Conservation (phyloP, 1,284 basidiomycete genomes). For the Heimioporus retisporus region DNA sequence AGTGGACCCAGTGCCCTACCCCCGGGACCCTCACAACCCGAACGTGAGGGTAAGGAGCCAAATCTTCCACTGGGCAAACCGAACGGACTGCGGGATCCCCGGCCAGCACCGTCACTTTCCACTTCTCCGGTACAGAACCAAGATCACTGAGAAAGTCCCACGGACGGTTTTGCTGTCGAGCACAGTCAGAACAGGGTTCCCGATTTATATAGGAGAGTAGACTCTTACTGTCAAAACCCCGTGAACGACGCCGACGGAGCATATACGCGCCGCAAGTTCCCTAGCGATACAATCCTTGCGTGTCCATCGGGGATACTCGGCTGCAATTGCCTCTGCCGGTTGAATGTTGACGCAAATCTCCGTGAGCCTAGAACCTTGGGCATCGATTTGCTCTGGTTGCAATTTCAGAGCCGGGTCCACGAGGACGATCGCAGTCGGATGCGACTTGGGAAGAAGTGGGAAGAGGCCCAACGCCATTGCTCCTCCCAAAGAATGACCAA, state of each 20-base stretch:
- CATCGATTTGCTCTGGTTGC: background rate
- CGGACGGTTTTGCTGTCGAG: constrained; percentile 29
- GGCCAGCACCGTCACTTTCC: constrained; percentile 28
- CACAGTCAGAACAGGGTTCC: too few relatives aligned
- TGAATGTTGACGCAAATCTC: constrained; percentile 9
- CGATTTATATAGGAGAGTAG: background rate
- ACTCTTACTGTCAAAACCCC: background rate
- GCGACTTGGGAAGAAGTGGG: constrained; percentile 20
- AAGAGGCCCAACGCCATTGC: constrained; percentile 24
- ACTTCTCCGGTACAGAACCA: constrained; percentile 13
- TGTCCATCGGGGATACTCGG: constrained; percentile 32
- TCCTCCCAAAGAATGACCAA: constrained; percentile 38
- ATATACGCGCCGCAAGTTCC: constrained; percentile 30
- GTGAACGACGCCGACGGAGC: constrained; percentile 16
- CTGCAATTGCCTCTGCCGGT: constrained; percentile 8
- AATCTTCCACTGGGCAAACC: constrained; percentile 15
- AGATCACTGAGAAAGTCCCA: constrained; percentile 30
- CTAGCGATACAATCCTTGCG: constrained; percentile 25
- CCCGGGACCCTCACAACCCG: constrained; percentile 26
- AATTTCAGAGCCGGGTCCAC: constrained; percentile 31
- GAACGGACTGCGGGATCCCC: constrained; percentile 28
- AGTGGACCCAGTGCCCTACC: constrained; percentile 34
- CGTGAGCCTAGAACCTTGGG: background rate
- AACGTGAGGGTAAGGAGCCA: constrained; percentile 27
- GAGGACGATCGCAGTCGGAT: constrained; percentile 33